Evolutionary conservation across 1,139 yeast species (phyloP), one percentile per base, ranked within the genome.

Genomic region (Geotrichum australiense): DNA sequence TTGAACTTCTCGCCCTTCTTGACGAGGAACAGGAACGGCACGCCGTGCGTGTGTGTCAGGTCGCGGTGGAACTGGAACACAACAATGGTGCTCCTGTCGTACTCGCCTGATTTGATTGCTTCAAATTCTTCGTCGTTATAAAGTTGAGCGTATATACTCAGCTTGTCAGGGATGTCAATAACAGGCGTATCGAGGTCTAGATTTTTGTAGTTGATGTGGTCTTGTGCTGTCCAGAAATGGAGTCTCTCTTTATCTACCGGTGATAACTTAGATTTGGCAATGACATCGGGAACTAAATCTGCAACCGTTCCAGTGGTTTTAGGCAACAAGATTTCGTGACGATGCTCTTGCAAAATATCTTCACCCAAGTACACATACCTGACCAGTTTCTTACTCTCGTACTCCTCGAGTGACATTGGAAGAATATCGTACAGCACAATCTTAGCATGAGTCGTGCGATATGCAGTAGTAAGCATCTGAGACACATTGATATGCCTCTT

Each of bases 51-150:
- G 50, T 78, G 74, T 35, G 69, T 70, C 16, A 80, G 71, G 37
- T 78, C 85, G 53, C 80, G 83, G 58, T 80, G 74, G 64, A 80
- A 91, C 57, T 91, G 97, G 57, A 78, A 73, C 50, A 78, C 80
- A 14, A 69, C 58, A 5, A 74, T 65, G 26, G 74, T 49, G 41
- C 57, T 59, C 2, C 45, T 46, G 11, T 40, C 41, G 12, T 48
- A 37, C 7, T n/a, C 15, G 35, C 34, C 40, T 19, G 53, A 52
- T 2, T 53, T 47, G 10, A 55, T 47, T 29, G 45, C 47, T 15
- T 61, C 61, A 30, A 49, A 49, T 39, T 65, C 68, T 4, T 61
- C 64, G 7, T 55, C 61, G 12, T 64, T 52, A 41, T 53, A 32
- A 21, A 50, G 44, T n/a, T 63, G 54, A 2, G 62, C 66, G 40